phyloP scores from a whole-genome alignment of 2,329 filamentous ascomycete genomes.

The Sporothrix luriei region DNA sequence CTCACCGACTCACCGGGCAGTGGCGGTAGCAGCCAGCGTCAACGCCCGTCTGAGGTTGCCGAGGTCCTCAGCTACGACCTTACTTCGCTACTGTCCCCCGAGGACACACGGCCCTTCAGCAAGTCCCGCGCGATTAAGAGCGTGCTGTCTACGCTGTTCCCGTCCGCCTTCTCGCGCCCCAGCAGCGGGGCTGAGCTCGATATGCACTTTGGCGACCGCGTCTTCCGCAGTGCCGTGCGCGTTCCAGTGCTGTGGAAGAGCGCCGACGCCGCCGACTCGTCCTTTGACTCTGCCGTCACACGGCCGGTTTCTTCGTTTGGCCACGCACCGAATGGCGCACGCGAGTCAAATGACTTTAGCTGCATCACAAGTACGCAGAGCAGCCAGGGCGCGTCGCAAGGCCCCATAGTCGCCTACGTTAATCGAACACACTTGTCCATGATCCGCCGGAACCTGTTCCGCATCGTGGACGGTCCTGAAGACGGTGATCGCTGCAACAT shows the following conservation, averaged over 20 bases:
- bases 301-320: conserved; percentile 42
- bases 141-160: conserved; percentile 52
- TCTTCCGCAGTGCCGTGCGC: conserved; percentile 51
- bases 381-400: conserved; percentile 36
- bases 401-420: conserved; percentile 52
- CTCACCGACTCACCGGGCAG: not conserved
- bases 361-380: conserved; percentile 37
- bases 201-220: conserved; percentile 53
- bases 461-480: conserved; percentile 48
- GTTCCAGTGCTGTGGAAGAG: conserved; percentile 56
- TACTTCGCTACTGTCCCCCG: conserved; percentile 47
- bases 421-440: conserved; percentile 51
- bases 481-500: conserved; percentile 46
- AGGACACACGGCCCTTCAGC: conserved; percentile 42
- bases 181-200: conserved; percentile 49
- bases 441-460: conserved; percentile 54
- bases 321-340: conserved; percentile 34
- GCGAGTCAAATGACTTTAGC: conserved; percentile 29
- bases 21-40: conserved; percentile 37
- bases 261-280: conserved; percentile 39
- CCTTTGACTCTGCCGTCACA: conserved; percentile 45
- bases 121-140: conserved; percentile 49
- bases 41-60: conserved; percentile 49
- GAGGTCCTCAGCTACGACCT: conserved; percentile 50
- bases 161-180: conserved; percentile 40